Evolutionary conservation across 768 basidiomycete genomes (phyloP), one percentile per base, ranked within the genome.

Genomic region (Russula vinacea): DNA sequence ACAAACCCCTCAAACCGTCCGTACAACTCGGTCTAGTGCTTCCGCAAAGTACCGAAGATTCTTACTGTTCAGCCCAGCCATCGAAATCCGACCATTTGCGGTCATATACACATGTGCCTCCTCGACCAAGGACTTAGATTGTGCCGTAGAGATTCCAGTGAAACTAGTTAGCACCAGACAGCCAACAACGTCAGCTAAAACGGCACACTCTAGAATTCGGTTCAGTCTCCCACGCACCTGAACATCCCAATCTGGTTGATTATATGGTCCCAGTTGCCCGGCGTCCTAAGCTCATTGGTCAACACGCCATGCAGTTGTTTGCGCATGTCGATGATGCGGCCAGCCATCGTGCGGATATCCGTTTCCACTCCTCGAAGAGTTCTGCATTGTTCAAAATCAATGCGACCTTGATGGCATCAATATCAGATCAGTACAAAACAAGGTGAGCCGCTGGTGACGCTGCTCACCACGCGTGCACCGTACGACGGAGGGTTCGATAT

Each of bases 171-270:
- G 67, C 39, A 62, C 13, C 51, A 44, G 40, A 60, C 40, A 60
- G 16, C 2, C 33, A 44, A 44, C 53, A 59, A 40, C 56, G 24
- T 71, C 65, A 73, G 73, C 62, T 47, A 9, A 35, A 10, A 13
- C 56, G 8, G 2, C 52, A 24, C 16, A 19, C 11, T 32, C 29
- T 33, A 11, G 19, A 10, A 16, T 32, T 16, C 5, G 3, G 42
- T 32, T 8, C 3, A 33, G 29, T 37, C 4, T 51, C n/a, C 42
- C 10, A 71, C 80, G 65, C 74, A 93, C 86, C 90, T 93, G 82
- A 95, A 97, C 95, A 96, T 97, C 62, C 95, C 96, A 76, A 98
- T 98, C 80, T 98, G 97, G 58, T 85, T 84, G 70, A 89, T 79
- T 71, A 99, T 96, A 76, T 98, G 96, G n/a, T 88, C 84, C 97